Percentiles rank a stretch among this genome's conserved stretches.
phyloP scores from a whole-genome alignment of 257 asterid species.

The Solanum clarkiae region DNA sequence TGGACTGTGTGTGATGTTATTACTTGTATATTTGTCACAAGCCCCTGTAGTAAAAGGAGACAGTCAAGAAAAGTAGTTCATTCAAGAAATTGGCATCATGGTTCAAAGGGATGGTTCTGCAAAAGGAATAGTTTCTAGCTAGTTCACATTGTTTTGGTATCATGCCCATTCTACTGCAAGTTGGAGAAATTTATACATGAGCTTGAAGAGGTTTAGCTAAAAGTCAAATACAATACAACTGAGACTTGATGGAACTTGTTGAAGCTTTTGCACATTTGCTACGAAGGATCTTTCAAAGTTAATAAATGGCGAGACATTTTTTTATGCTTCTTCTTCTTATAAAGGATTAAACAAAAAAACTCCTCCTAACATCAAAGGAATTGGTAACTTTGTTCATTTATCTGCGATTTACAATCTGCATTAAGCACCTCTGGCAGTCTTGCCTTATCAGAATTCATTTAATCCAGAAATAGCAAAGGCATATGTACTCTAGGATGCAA shows the following conservation, averaged over 20 bases:
- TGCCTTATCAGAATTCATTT: neutral
- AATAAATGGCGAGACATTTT: neutral
- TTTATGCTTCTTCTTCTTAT: neutral
- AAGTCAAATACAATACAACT: neutral
- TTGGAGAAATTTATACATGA: neutral
- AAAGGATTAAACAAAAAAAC: neutral
- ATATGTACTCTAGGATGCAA: neutral
- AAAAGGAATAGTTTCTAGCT: conserved; percentile 91
- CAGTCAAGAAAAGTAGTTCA: too few relatives aligned
- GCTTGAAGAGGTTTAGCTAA: neutral
- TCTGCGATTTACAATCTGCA: neutral
- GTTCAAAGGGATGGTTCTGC: conserved; percentile 52
- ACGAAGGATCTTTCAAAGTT: neutral
- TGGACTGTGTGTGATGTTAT: too few relatives aligned
- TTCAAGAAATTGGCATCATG: conserved; percentile 65
- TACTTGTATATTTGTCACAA: too few relatives aligned
- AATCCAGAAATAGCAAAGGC: neutral
- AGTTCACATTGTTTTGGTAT: conserved; percentile 55
- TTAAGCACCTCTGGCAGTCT: neutral
- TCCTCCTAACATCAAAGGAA: neutral
- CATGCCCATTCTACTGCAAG: neutral
- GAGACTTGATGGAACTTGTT: neutral
- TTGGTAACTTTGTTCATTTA: neutral
- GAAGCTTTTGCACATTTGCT: neutral
- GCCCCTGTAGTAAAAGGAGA: too few relatives aligned